Conservation (phyloP, 331 rosid genomes). For the Acacia concinna region DNA sequence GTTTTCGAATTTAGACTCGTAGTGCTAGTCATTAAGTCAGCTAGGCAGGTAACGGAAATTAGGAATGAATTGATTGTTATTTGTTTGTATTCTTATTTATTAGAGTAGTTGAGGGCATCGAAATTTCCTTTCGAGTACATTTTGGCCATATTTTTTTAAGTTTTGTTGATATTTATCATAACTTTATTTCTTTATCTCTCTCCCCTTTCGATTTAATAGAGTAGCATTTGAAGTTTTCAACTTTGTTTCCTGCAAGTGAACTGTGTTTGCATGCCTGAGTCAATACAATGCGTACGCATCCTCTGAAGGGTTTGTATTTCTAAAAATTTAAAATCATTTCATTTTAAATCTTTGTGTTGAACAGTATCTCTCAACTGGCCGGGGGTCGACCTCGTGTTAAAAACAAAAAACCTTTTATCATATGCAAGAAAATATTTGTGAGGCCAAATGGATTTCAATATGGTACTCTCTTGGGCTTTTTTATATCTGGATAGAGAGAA, state of each 20-base stretch:
- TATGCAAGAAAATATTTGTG: no score
- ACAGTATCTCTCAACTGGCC: background rate
- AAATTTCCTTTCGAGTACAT: background rate
- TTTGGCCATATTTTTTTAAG: background rate
- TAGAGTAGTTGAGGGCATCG: constrained; percentile 12
- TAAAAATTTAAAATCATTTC: no score
- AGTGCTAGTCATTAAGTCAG: constrained; percentile 28
- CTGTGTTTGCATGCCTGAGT: background rate
- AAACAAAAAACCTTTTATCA: no score
- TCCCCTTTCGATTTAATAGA: background rate
- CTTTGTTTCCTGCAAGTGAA: background rate
- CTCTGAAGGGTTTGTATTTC: no score
- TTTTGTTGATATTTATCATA: background rate
- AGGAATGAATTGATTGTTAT: constrained; percentile 42
- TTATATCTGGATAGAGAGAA: no score
- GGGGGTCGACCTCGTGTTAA: no score
- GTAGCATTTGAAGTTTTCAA: constrained; percentile 21
- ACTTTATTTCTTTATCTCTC: background rate
- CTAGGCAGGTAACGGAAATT: constrained; percentile 36
- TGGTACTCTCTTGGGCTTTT: no score
- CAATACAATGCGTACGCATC: background rate
- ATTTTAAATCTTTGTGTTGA: background rate
- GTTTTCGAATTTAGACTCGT: constrained; percentile 2
- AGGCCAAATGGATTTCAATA: background rate
- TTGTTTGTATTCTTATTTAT: constrained; percentile 35